Base-by-base conservation (phyloP, 371 early-diverging fungal genomes). In the Mucor mucedo region DNA sequence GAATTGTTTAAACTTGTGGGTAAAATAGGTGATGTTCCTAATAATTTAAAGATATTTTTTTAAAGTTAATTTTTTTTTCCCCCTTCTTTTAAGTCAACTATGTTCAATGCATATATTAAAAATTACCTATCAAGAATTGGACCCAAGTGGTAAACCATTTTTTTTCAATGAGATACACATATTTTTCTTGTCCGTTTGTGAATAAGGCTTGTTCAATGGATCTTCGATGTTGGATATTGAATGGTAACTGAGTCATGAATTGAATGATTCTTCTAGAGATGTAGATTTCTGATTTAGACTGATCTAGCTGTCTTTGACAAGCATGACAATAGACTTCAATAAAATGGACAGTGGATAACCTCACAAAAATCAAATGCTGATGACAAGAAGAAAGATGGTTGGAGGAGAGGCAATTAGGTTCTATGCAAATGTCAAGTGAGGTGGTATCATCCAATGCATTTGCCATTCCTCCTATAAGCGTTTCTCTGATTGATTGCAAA, bases 301-400 rank as follows among this genome's bases (percentile, higher is more conserved):
- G 9, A 50, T 52, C 57, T 32, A 64, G 52, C 5, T 52, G 40
- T 49, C 55, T 10, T 38, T 35, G 33, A 39, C 58, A 64, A 11
- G 52, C 16, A 44, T 58, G 42, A 32, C 64, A 64, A 58, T 58
- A 64, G 7, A 64, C 11, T n/a, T 64, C 64, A 58, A 64, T 64
- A 14, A 52, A 64, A 38, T 64, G 38, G 3, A 64, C 6, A 0
- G 58, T 29, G 27, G 64, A 64, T 44, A 64, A n/a, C 11, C 58
- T 64, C 13, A 64, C 5, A 11, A 58, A 32, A 11, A 64, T 30
- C 3, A 32, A 16, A 35, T 52, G 32, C 13, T 64, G 52, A 13
- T 5, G 21, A 28, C 44, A 1, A 29, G 50, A 35, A 21, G 21
- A 21, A 21, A 21, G 21, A 29, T 63, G 52, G 6, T 44, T 58